Conservation (phyloP, 805 yeast genomes). For the Candida succiphila region DNA sequence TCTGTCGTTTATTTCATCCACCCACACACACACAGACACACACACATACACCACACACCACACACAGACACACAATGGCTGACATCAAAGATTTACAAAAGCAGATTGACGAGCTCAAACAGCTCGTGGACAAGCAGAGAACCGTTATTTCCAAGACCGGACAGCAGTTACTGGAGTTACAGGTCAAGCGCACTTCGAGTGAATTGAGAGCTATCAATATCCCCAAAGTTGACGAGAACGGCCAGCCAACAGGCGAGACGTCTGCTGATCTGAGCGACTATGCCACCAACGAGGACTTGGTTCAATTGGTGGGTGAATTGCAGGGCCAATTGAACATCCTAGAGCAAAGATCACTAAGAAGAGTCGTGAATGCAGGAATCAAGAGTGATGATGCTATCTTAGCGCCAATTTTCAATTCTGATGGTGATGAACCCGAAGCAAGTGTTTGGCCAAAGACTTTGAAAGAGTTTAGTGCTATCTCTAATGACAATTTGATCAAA, state of each 20-base stretch:
- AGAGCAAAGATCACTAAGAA: slow-evolving; percentile 67
- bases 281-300: slow-evolving; percentile 75
- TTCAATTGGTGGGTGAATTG: slow-evolving; percentile 79
- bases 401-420: slow-evolving; percentile 70
- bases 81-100: slow-evolving; percentile 21
- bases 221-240: slow-evolving; percentile 12
- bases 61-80: background rate
- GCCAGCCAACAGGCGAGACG: slow-evolving; percentile 1
- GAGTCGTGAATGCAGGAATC: slow-evolving; percentile 56
- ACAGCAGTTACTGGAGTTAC: slow-evolving; percentile 61
- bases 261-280: slow-evolving; percentile 40
- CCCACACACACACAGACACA: no score
- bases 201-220: slow-evolving; percentile 15
- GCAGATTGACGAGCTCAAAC: slow-evolving; percentile 43
- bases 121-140: slow-evolving; percentile 54
- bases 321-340: slow-evolving; percentile 77
- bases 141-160: slow-evolving; percentile 68
- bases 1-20: no score
- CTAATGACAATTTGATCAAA: slow-evolving; percentile 35
- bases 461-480: slow-evolving; percentile 38
- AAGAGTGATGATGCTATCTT: slow-evolving; percentile 30
- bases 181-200: slow-evolving; percentile 41
- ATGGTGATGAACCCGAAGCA: slow-evolving; percentile 57
- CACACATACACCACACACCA: background rate
- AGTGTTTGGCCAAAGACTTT: slow-evolving; percentile 50